Base-by-base conservation (phyloP, 2,329 filamentous ascomycete species). In the Colletotrichum neosansevieriae region DNA sequence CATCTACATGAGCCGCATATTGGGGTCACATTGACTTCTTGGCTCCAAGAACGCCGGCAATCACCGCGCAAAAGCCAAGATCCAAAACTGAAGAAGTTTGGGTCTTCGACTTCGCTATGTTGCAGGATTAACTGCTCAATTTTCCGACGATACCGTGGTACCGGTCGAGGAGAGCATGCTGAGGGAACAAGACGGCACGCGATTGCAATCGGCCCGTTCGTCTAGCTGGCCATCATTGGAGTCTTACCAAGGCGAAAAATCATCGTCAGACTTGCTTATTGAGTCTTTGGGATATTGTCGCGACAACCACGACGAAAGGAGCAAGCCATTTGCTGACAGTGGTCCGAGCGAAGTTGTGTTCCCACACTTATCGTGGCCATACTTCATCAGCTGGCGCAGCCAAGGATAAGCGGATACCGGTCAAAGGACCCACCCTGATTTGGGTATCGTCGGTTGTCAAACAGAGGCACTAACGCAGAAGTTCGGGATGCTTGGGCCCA, bases 1-100 rank as follows among this genome's bases (percentile, higher is more conserved):
- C 32, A 38, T 17, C 13, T 50, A 32, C 45, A 59, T 19, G 19
- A 59, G 45, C 32, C 57, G 44, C 44, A 59, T 50, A 40, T 50
- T 59, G 44, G 13, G 17, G 57, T 59, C 44, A 24, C 57, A 59
- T 50, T 32, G 29, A 59, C 12, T 19, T 13, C 32, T 34, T n/a
- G 44, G 57, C 32, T 21, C 34, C 44, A 50, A 44, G 44, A 13
- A 40, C 45, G 15, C 36, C 9, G 17, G 19, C 19, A 50, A 45
- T 34, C 44, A 49, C 12, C 32, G 24, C 15, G 17, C 29, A 59
- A 36, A 32, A 4, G 57, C 44, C 44, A 50, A 50, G 44, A 59
- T 21, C 12, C 32, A n/a, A 32, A 12, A 29, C 15, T 17, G 21
- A 36, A 12, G 29, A 53, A n/a, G 17, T 32, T 15, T 15, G 15